phyloP scores from a whole-genome alignment of 345 rosid species.

The Aquilaria yunnanensis region DNA sequence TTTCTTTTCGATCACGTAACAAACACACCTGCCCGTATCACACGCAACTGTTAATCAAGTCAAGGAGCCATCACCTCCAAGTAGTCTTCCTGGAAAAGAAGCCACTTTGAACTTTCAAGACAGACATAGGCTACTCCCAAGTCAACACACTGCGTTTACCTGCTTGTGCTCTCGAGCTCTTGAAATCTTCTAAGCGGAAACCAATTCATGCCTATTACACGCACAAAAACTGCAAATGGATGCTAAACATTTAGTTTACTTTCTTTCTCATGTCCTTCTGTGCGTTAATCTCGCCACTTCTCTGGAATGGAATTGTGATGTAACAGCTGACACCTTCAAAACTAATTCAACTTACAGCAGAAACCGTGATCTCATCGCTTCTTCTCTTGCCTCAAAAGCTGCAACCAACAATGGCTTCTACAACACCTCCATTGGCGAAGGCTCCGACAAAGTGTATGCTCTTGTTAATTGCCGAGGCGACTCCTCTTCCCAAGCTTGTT shows the following conservation, averaged over 20 bases:
- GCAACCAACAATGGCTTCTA: slow-evolving; percentile 19
- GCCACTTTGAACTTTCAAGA: no score
- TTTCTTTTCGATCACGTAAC: no score
- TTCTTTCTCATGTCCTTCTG: not conserved
- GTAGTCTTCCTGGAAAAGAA: no score
- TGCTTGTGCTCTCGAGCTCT: no score
- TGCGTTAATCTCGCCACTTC: not conserved
- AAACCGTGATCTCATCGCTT: slow-evolving; percentile 15
- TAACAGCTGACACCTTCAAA: not conserved
- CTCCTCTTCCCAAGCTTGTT: not conserved
- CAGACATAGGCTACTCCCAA: no score
- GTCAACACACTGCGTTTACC: no score
- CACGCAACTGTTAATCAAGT: no score
- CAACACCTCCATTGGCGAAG: slow-evolving; percentile 18
- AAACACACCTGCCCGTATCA: no score
- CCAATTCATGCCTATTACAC: not conserved
- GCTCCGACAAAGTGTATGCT: slow-evolving; percentile 14
- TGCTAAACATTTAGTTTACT: not conserved
- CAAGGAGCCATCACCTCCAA: no score
- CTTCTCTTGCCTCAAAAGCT: slow-evolving; percentile 23
- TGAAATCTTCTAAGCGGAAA: no score
- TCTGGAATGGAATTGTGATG: not conserved
- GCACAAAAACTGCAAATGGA: not conserved
- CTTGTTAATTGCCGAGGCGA: slow-evolving; percentile 22
- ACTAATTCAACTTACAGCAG: not conserved